Percentiles rank a stretch among this genome's conserved stretches.
phyloP scores from a whole-genome alignment of 2,329 filamentous ascomycete genomes.

The Westerdykella ornata region DNA sequence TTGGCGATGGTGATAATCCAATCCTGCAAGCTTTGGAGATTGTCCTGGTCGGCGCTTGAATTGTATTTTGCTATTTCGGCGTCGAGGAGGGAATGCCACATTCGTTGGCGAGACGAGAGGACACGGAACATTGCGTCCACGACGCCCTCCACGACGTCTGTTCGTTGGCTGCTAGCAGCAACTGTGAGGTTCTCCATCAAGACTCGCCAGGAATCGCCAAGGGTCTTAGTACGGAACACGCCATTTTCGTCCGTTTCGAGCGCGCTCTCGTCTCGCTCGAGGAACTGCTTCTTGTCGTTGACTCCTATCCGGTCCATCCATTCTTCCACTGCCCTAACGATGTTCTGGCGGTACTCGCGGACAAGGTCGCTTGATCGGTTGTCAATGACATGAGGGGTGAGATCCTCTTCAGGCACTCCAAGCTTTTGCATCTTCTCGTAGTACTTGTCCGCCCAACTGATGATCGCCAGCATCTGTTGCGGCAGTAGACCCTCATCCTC shows the following conservation, averaged over 20 bases:
- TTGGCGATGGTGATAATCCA: slow-evolving; percentile 97
- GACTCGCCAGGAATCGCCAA: slow-evolving; percentile 97
- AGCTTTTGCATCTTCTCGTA: slow-evolving; percentile 93
- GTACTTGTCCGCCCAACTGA: slow-evolving; percentile 94
- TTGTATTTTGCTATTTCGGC: slow-evolving; percentile 70
- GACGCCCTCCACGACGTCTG: slow-evolving; percentile 89
- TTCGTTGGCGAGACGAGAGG: slow-evolving; percentile 71
- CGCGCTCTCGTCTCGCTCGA: slow-evolving; percentile 69
- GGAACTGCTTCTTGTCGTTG: slow-evolving; percentile 75
- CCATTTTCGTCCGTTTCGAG: slow-evolving; percentile 83
- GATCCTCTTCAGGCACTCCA: slow-evolving; percentile 67
- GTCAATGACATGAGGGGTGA: slow-evolving; percentile 81
- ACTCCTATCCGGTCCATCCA: slow-evolving; percentile 93
- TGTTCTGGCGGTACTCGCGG: slow-evolving; percentile 87
- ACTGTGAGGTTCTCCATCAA: slow-evolving; percentile 85
- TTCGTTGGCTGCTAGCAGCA: slow-evolving; percentile 74
- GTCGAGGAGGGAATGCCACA: slow-evolving; percentile 83
- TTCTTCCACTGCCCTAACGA: slow-evolving; percentile 90
- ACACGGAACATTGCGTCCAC: slow-evolving; percentile 93
- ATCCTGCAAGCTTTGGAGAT: slow-evolving; percentile 68
- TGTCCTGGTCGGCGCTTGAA: slow-evolving; percentile 54
- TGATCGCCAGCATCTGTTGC: slow-evolving; percentile 80
- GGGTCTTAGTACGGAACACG: slow-evolving; percentile 83
- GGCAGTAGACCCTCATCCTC: slow-evolving; percentile 80
- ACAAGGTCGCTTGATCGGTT: slow-evolving; percentile 85